Base-by-base conservation (phyloP, 1,139 yeast species). In the Protomyces pachydermus region DNA sequence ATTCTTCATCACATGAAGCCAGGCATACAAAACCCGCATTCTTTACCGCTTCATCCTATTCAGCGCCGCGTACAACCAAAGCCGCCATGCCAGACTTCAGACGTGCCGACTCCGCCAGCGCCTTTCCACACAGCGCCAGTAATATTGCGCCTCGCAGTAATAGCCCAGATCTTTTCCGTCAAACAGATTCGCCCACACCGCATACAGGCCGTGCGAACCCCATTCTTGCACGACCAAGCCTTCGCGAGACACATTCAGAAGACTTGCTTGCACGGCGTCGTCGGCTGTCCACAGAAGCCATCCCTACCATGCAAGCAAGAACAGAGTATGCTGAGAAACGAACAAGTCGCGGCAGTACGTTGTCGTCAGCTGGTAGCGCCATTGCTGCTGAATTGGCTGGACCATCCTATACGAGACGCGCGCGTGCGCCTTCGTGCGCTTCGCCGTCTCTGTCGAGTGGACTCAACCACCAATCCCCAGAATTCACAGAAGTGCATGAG, bases 11-110 rank as follows among this genome's bases (percentile, higher is more conserved):
- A 42, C 16, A 16, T 5, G 53, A 58, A 10, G 56, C 62, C 10
- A 14, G 23, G 10, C 52, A 38, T 28, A 56, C 53, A 9, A 58
- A 58, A 34, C 62, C 62, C 9, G 39, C 62, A 1, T 58, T 58
- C 53, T 52, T 58, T 37, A 52, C 62, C 4, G 62, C 62, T 5
- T 38, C 53, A 28, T 58, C 62, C 23, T 58, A 38, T 45, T 50
- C 62, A 10, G 37, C 42, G 10, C 45, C 25, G 12, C n/a, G 56
- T 1, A 58, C 42, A 34, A 28, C 45, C 2, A 28, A 10, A 10
- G 18, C 16, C 10, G 34, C 42, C 12, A 32, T 51, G 3, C 62
- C 62, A 6, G 56, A 51, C 8, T 32, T 58, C 12, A 46, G 52
- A 1, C 38, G 56, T 18, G 56, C 56, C 5, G 62, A 48, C 14